Evolutionary conservation across 805 yeast genomes (phyloP), one percentile per base, ranked within the genome.

Genomic region (Pichia gijzeniarum): DNA sequence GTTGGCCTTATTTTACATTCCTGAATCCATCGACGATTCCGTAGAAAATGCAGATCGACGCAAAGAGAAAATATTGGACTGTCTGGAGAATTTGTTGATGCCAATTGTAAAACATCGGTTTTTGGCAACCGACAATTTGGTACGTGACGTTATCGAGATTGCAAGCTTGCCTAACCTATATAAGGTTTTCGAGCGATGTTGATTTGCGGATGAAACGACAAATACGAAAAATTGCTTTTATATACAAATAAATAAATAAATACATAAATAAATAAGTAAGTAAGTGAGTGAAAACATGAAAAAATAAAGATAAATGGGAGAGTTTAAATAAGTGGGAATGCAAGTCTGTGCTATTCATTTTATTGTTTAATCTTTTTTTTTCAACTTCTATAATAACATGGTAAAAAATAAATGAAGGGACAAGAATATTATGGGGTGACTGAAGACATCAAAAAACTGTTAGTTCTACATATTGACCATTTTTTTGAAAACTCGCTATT

Each of bases 91-190:
- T 50, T 59, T 69, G 0, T 53, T 90, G 1, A 82, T 88, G 51
- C 95, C 95, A 0, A 63, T 75, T 19, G 59, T 87, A 6, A 80
- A 82, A 51, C 69, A 70, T 48, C 65, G 79, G 38, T 75, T 88
- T 22, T 59, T 88, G 13, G 95, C 90, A 0, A 76, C 95, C 0
- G 68, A 68, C 13, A 58, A 56, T 3, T 54, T 88, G 32, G 52
- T 63, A 4, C 58, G 69, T 13, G 81, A 78, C 45, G 78, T 89
- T 4, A 74, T 86, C 5, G 96, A 91, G 61, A 78, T 93, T 33
- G 97, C 99, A 0, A 89, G 82, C 59, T 63, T 93, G 27, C 98
- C 98, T 2, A 95, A 95, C 0, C 68, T 93, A 46, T 93, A 93
- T 63, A 77, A 73, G 56, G 95, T 95, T 4, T 93, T 93, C 69